Percentiles rank a stretch among this genome's conserved stretches.
These are phyloP conservation scores for Thelonectria discophora DNA, from an alignment of 2,329 filamentous ascomycete species.

Conservation along the genomic window DNA sequence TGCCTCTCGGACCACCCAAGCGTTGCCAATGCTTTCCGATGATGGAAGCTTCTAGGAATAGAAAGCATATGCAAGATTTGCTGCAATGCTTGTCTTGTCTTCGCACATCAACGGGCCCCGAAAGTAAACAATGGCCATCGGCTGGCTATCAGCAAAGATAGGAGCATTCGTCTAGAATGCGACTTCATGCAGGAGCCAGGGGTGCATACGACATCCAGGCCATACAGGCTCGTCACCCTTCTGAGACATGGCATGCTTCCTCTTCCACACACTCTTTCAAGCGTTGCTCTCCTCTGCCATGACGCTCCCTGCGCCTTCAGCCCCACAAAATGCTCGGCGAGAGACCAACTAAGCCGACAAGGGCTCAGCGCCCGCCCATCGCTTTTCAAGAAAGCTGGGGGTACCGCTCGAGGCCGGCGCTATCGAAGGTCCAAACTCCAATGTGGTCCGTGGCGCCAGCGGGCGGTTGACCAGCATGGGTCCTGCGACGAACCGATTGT, in stretches of 20 bases:
- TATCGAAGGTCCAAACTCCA: conserved; percentile 12
- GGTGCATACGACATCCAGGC: too few species aligned
- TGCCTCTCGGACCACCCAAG: conserved; percentile 5
- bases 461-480: conserved; percentile 9
- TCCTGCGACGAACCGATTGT: conserved; percentile 20
- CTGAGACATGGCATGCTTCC: conserved; percentile 15
- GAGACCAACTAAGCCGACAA: conserved; percentile 13
- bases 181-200: conserved; percentile 40
- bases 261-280: neutral
- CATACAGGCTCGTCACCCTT: conserved; percentile 22
- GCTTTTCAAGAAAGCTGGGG: conserved; percentile 24
- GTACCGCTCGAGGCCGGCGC: conserved; percentile 20
- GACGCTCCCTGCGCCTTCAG: neutral
- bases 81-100: neutral
- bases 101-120: neutral
- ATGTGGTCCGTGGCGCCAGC: conserved; percentile 3
- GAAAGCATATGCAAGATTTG: conserved; percentile 1
- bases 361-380: conserved; percentile 5
- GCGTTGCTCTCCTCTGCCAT: neutral
- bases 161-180: conserved; percentile 23
- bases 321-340: conserved; percentile 6
- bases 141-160: conserved; percentile 2
- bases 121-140: conserved; percentile 14
- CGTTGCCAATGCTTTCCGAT: conserved; percentile 4
- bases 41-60: conserved; percentile 23